Conservation (phyloP, 805 yeast genomes). For the Spathaspora arborariae region DNA sequence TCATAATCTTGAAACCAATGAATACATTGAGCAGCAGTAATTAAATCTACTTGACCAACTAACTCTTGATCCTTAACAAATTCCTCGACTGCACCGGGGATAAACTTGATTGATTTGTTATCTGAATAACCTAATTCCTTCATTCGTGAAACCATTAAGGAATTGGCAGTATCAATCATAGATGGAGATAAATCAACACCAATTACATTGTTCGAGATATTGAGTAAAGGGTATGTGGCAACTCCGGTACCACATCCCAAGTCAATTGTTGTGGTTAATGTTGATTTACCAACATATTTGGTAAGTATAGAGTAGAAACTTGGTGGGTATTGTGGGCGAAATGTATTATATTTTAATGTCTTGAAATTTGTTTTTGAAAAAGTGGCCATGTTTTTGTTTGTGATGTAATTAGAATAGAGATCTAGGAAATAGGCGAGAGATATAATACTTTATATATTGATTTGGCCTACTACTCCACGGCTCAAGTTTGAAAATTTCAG, state of each 20-base stretch:
- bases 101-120: slow-evolving; percentile 24
- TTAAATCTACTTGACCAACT: slow-evolving; percentile 24
- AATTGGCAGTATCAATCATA: slow-evolving; percentile 45
- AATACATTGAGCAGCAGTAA: slow-evolving; percentile 41
- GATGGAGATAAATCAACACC: slow-evolving; percentile 46
- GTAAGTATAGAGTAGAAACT: slow-evolving; percentile 30
- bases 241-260: slow-evolving; percentile 57
- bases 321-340: slow-evolving; percentile 40
- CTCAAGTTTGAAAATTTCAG: slow-evolving; percentile 14
- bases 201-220: slow-evolving; percentile 32
- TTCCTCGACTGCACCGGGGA: slow-evolving; percentile 30
- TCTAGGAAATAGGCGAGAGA: too few relatives aligned
- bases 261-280: slow-evolving; percentile 27
- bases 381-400: slow-evolving; percentile 31
- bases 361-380: slow-evolving; percentile 31
- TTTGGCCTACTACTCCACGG: slow-evolving; percentile 24
- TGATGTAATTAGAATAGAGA: too few relatives aligned
- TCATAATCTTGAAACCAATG: slow-evolving; percentile 41
- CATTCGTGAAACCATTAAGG: slow-evolving; percentile 20
- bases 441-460: too few relatives aligned
- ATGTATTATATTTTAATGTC: slow-evolving; percentile 31
- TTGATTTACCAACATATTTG: slow-evolving; percentile 19
- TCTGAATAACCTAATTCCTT: slow-evolving; percentile 23
- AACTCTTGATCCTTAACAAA: slow-evolving; percentile 12
- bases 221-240: slow-evolving; percentile 43